These are phyloP conservation scores for Irpex rosettiformis DNA, from an alignment of 1,284 basidiomycete species.

Conservation along the genomic window DNA sequence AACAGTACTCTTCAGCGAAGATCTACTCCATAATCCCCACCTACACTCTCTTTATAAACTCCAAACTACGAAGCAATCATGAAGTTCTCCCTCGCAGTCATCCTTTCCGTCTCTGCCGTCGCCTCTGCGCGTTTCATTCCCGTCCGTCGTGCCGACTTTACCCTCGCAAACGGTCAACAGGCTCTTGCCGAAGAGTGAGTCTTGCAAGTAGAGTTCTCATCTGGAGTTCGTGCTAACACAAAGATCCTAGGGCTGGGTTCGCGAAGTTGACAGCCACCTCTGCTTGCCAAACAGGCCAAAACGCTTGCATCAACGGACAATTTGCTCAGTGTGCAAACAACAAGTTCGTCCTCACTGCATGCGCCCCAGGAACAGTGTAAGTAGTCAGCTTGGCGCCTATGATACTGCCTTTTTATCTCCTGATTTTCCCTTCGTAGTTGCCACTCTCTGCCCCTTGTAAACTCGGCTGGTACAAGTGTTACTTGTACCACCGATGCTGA, in stretches of 20 bases:
- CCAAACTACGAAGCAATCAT: constrained; percentile 17
- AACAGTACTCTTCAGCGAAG: constrained; percentile 8
- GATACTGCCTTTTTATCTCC: background rate
- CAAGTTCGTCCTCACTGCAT: constrained; percentile 41
- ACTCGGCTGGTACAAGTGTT: constrained; percentile 40
- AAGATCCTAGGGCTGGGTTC: background rate
- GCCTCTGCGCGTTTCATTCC: constrained; percentile 35
- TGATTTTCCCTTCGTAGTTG: constrained; percentile 34
- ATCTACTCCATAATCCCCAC: constrained; percentile 6
- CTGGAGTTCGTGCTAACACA: background rate
- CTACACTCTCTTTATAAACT: constrained; percentile 13
- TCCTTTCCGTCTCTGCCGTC: constrained; percentile 34
- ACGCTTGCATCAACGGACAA: constrained; percentile 42
- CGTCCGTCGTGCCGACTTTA: constrained; percentile 34
- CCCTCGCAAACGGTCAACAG: constrained; percentile 48
- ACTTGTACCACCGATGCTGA: constrained; percentile 43
- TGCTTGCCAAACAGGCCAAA: constrained; percentile 41
- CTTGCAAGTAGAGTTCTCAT: constrained; percentile 25
- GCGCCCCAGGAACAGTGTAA: constrained; percentile 40
- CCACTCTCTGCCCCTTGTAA: constrained; percentile 49
- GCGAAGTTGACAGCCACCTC: constrained; percentile 33
- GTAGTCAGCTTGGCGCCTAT: constrained; percentile 17
- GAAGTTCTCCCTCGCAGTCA: constrained; percentile 28
- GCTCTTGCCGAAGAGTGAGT: constrained; percentile 53
- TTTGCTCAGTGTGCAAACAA: constrained; percentile 52